Conservation (phyloP, 2,329 filamentous ascomycete genomes). For the Colletotrichum cordylinicola region DNA sequence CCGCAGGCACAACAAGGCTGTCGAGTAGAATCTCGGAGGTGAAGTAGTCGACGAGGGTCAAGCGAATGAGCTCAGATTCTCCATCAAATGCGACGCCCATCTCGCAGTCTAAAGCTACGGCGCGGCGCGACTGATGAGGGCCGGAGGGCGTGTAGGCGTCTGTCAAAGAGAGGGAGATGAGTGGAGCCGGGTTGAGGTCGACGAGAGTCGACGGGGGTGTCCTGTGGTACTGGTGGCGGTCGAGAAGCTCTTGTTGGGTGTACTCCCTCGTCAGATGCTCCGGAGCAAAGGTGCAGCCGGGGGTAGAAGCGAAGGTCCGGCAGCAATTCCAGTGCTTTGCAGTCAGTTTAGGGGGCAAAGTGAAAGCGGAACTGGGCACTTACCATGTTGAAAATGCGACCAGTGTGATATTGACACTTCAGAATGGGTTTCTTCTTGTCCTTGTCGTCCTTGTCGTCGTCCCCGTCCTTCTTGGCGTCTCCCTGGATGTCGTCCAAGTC, state of each 20-base stretch:
- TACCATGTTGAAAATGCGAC: slow-evolving; percentile 32
- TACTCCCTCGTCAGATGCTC: slow-evolving; percentile 30
- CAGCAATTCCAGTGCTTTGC: slow-evolving; percentile 37
- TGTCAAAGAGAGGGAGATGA: background rate
- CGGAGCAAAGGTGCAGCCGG: slow-evolving; percentile 29
- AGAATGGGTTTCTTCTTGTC: slow-evolving; percentile 14
- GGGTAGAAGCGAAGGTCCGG: slow-evolving; percentile 22
- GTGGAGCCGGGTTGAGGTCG: background rate
- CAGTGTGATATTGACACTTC: slow-evolving; percentile 33
- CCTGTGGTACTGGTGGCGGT: slow-evolving; percentile 9
- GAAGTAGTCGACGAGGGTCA: slow-evolving; percentile 59
- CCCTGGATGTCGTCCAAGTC: background rate
- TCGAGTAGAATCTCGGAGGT: slow-evolving; percentile 53
- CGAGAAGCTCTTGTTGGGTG: slow-evolving; percentile 26
- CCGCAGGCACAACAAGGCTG: slow-evolving; percentile 52
- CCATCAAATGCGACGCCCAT: slow-evolving; percentile 53
- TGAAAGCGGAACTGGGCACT: background rate
- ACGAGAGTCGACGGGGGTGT: slow-evolving; percentile 1
- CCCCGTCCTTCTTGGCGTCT: background rate
- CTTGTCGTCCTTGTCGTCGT: background rate
- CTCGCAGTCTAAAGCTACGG: slow-evolving; percentile 59
- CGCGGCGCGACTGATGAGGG: slow-evolving; percentile 13
- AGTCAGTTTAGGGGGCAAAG: background rate
- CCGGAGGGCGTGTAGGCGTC: background rate
- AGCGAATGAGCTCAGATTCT: slow-evolving; percentile 56